phyloP scores from a whole-genome alignment of 805 yeast species.

The Pichia deserticola region DNA sequence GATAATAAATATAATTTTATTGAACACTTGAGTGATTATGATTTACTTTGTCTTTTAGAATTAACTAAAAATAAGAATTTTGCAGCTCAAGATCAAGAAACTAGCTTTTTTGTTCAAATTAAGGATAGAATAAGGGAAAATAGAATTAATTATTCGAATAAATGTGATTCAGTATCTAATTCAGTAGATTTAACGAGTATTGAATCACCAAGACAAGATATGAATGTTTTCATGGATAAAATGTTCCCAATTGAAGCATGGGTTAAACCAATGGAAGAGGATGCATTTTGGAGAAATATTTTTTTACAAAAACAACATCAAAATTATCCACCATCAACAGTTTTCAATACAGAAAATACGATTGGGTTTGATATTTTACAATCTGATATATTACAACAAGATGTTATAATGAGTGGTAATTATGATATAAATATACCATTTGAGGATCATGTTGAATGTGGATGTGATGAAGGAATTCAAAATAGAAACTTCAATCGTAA shows the following conservation, averaged over 20 bases:
- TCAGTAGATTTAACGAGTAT: background rate
- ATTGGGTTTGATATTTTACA: background rate
- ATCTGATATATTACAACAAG: background rate
- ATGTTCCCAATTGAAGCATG: background rate
- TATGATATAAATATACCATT: background rate
- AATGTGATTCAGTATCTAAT: background rate
- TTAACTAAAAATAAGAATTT: constrained; percentile 3
- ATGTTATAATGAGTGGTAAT: background rate
- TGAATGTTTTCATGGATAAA: background rate
- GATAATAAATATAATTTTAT: constrained; percentile 13
- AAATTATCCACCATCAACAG: too few relatives aligned
- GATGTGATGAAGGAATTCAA: too few relatives aligned
- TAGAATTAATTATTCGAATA: too few relatives aligned
- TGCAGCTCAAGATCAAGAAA: background rate
- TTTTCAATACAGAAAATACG: background rate
- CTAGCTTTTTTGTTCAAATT: background rate
- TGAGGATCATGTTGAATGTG: background rate
- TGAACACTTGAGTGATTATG: constrained; percentile 12
- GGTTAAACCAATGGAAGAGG: constrained; percentile 3
- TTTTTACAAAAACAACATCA: background rate
- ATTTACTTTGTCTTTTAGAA: constrained; percentile 13
- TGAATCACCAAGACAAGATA: too few relatives aligned
- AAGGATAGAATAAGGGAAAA: background rate
- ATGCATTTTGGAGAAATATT: constrained; percentile 5
- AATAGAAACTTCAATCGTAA: too few relatives aligned